Conservation (phyloP, 768 basidiomycete species). For the Cystobasidiopsis lactophilus region DNA sequence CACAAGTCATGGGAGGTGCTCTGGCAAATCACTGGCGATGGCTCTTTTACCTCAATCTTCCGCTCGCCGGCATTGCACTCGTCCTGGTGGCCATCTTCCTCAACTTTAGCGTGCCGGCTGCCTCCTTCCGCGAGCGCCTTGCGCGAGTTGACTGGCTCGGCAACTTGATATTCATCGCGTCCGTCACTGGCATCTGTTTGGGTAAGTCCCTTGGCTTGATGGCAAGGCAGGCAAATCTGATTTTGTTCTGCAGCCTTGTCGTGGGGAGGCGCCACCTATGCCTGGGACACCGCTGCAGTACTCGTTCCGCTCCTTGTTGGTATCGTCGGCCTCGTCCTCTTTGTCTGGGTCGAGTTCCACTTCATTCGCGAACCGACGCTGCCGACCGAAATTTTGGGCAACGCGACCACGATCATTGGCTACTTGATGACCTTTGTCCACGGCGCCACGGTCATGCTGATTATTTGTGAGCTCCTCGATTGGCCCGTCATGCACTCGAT, state of each 20-base stretch:
- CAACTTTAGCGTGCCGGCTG: constrained; percentile 22
- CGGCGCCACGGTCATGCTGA: constrained; percentile 8
- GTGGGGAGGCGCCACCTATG: constrained; percentile 31
- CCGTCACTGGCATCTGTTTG: constrained; percentile 9
- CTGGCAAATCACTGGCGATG: background rate
- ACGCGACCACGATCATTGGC: constrained; percentile 25
- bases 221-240: background rate
- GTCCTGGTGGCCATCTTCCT: constrained; percentile 9
- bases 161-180: constrained; percentile 27
- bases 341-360: constrained; percentile 35
- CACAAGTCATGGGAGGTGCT: background rate
- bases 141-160: constrained; percentile 16
- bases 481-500: too few relatives aligned
- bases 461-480: constrained; percentile 27
- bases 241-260: constrained; percentile 22
- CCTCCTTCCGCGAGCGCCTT: constrained; percentile 22
- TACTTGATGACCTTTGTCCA: constrained; percentile 25
- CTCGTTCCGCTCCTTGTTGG: constrained; percentile 32
- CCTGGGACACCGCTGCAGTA: constrained; percentile 29
- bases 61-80: constrained; percentile 13
- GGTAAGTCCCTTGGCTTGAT: background rate
- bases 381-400: constrained; percentile 23
- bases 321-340: constrained; percentile 38
- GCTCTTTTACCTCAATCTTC: constrained; percentile 10
- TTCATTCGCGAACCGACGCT: constrained; percentile 16